Evolutionary conservation across 345 rosid species (phyloP).

Genomic region (Hibiscus trionum): DNA sequence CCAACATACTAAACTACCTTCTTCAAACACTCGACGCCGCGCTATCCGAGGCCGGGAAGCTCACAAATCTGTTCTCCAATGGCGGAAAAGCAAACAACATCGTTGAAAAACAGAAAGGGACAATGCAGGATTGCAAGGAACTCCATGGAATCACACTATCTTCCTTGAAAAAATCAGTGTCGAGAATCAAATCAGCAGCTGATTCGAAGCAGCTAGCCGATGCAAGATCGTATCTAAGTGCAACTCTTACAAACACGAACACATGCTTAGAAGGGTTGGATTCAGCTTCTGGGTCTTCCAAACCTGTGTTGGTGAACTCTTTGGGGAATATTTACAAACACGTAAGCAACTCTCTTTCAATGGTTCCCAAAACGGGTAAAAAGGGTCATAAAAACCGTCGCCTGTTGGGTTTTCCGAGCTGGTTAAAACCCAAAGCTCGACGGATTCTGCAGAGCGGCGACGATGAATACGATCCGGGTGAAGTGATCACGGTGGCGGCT

Average conservation of each 20-base stretch:
- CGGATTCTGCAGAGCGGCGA: conserved; percentile 40
- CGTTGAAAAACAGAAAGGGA: conserved; percentile 59
- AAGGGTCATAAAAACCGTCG: conserved; percentile 28
- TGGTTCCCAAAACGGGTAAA: conserved; percentile 29
- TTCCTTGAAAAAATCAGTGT: conserved; percentile 37
- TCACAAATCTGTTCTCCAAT: conserved; percentile 36
- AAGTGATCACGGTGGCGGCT: conserved; percentile 51
- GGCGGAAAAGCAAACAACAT: conserved; percentile 29
- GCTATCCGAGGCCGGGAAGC: conserved; percentile 52
- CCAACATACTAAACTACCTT: conserved; percentile 46
- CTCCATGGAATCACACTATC: conserved; percentile 64
- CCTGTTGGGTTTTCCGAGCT: conserved; percentile 16
- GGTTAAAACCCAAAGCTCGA: conserved; percentile 18
- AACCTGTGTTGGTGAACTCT: conserved; percentile 40
- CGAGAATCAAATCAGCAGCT: conserved; percentile 25
- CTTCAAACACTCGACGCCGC: conserved; percentile 64
- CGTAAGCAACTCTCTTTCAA: conserved; percentile 71
- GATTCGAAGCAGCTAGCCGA: conserved; percentile 41
- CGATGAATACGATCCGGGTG: conserved; percentile 47
- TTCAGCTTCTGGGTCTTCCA: conserved; percentile 59
- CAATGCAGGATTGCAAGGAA: conserved; percentile 66
- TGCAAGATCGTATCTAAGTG: conserved; percentile 60
- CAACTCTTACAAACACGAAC: conserved; percentile 74
- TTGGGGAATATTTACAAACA: conserved; percentile 47
- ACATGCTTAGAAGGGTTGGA: conserved; percentile 81